Conservation (phyloP, 257 asterid species). For the Solanum chaucha region DNA sequence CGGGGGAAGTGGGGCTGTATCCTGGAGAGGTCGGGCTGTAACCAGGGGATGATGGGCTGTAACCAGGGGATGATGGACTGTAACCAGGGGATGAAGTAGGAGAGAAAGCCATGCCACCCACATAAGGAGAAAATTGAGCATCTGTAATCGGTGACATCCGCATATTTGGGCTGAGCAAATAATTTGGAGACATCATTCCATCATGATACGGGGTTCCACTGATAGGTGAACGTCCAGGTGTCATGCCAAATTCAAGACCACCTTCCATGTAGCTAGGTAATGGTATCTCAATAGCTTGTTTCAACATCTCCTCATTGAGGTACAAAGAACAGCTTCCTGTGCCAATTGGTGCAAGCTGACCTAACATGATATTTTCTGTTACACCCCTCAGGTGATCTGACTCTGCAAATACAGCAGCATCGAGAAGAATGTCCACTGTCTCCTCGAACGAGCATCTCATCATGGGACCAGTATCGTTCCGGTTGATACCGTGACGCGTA, state of each 20-base stretch:
- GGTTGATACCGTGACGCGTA: constrained; percentile 94
- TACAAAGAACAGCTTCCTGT: constrained; percentile 84
- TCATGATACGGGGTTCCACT: constrained; percentile 85
- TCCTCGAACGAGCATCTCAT: constrained; percentile 99
- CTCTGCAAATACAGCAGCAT: constrained; percentile 96
- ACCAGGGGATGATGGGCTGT: constrained; percentile 87
- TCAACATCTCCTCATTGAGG: constrained; percentile 88
- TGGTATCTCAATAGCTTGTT: constrained; percentile 84
- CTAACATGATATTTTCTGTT: constrained; percentile 93
- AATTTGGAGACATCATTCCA: constrained; percentile 91
- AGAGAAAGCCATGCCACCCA: constrained; percentile 76
- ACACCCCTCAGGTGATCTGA: constrained; percentile 82
- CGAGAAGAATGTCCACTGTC: constrained; percentile 94
- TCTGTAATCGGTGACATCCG: constrained; percentile 67
- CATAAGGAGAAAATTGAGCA: constrained; percentile 91
- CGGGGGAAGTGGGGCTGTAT: constrained; percentile 82
- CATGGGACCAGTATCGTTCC: constrained; percentile 97
- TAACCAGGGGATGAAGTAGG: constrained; percentile 82
- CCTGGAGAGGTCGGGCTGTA: constrained; percentile 84
- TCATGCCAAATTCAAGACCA: constrained; percentile 85
- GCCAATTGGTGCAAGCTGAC: constrained; percentile 99
- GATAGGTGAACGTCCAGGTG: constrained; percentile 86
- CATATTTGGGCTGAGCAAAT: constrained; percentile 69
- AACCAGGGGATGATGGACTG: constrained; percentile 86
- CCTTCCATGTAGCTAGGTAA: constrained; percentile 95